These are phyloP conservation scores for Mortierella sp. DNA, from an alignment of 371 early-diverging fungal genomes.

Conservation along the genomic window DNA sequence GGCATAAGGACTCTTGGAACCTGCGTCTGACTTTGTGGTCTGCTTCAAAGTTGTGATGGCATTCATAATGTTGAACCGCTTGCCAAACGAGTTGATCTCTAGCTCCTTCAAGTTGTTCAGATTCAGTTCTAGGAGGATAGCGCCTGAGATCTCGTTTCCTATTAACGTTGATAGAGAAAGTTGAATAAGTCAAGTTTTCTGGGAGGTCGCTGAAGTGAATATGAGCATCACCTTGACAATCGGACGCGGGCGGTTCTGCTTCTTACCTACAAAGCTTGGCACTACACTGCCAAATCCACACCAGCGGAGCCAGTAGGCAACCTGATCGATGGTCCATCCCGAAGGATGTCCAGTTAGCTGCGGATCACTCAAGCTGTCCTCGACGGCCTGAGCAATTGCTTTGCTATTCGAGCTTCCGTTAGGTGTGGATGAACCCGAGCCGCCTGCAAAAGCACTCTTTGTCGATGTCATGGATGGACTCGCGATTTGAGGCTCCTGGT, in stretches of 20 bases:
- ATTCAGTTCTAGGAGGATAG: conserved; percentile 62
- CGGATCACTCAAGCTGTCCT: conserved; percentile 6
- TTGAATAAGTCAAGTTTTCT: background rate
- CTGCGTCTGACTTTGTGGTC: background rate
- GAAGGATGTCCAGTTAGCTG: conserved; percentile 27
- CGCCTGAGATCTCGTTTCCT: conserved; percentile 74
- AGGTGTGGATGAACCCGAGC: too few species aligned
- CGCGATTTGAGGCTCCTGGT: conserved; percentile 37
- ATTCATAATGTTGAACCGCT: conserved; percentile 65
- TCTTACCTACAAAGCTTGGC: conserved; percentile 62
- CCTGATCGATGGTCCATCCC: conserved; percentile 62
- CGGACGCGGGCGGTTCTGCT: too few species aligned
- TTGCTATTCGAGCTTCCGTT: background rate
- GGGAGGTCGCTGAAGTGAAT: too few species aligned
- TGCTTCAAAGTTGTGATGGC: conserved; percentile 59
- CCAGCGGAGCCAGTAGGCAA: conserved; percentile 61
- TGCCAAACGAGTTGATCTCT: conserved; percentile 69
- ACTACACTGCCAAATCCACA: conserved; percentile 62
- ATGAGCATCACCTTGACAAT: too few species aligned
- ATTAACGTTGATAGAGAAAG: background rate
- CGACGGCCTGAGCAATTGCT: conserved; percentile 9
- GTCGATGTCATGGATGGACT: conserved; percentile 27
- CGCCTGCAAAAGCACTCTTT: conserved; percentile 7
- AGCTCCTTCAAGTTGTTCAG: conserved; percentile 70
- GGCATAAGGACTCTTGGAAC: background rate